Evolutionary conservation across 495 filamentous ascomycete genomes (phyloP), one percentile per base, ranked within the genome.

Genomic region (Aspergillus panamensis): DNA sequence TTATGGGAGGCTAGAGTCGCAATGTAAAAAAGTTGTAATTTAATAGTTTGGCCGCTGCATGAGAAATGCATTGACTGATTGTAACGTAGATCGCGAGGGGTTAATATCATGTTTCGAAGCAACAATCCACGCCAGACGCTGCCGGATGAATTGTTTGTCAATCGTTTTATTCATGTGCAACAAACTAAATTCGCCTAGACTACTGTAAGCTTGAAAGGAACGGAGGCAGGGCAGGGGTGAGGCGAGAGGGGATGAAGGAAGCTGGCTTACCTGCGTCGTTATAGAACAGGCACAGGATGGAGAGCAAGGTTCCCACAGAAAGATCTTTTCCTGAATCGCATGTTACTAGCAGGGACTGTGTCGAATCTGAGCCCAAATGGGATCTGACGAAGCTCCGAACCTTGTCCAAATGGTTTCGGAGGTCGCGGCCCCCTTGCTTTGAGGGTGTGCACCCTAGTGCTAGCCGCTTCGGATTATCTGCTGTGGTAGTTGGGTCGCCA

Each of bases 11-110:
- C 33, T 53, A 57, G 45, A 47, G 33, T 59, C 45, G 31, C 50
- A 58, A 62, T 55, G 57, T 13, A 56, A 48, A 21, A 43, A 8
- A 25, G 39, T 25, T 10, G 16, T 16, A 33, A 17, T 35, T 74
- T 63, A 74, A 65, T 69, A 74, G 67, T 76, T 67, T 39, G 69
- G 69, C 44, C 65, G 62, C 54, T 74, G 62, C 84, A 97, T 94
- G 45, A 97, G 74, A 61, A 90, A 96, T 39, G 87, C 86, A 72
- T 97, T 96, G 39, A 97, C 85, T 53, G 86, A 87, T 68, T 96
- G 89, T 49, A 97, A 71, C 1, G 91, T 96, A 30, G 86, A 79
- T 40, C 93, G 78, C 58, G 84, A 87, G 0, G 91, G 91, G 66
- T 94, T 95, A 14, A 85, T 85, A 59, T 87, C 85, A 19, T 88